Evolutionary conservation across 306 rosid genomes (phyloP).

Genomic region (Astragalus membranaceus): DNA sequence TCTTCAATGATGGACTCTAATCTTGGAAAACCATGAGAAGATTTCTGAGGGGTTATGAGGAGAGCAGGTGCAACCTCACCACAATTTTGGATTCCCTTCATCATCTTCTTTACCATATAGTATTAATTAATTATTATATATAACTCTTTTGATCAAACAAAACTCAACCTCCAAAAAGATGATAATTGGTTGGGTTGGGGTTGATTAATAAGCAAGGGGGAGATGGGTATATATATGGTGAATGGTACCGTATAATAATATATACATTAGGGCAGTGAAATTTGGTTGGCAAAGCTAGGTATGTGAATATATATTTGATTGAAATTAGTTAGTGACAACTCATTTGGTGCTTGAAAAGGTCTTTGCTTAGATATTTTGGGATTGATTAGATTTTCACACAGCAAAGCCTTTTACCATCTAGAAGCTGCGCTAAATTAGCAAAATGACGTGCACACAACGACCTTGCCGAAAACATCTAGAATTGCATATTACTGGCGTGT

Average conservation of each 20-base stretch:
- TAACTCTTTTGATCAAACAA: slow-evolving; percentile 15
- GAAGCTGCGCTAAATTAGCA: slow-evolving; percentile 5
- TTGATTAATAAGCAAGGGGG: background rate
- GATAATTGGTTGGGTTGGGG: background rate
- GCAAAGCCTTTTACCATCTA: slow-evolving; percentile 11
- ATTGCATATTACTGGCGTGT: background rate
- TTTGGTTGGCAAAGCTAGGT: slow-evolving; percentile 7
- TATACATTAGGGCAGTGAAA: background rate
- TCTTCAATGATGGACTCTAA: slow-evolving; percentile 71
- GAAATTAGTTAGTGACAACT: slow-evolving; percentile 13
- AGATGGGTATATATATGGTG: background rate
- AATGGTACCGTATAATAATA: background rate
- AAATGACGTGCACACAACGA: slow-evolving; percentile 2
- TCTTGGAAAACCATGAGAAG: slow-evolving; percentile 17
- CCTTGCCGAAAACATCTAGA: background rate
- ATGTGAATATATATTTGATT: background rate
- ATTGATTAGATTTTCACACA: background rate
- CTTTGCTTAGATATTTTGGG: slow-evolving; percentile 1
- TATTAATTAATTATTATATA: too few relatives aligned
- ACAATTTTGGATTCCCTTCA: slow-evolving; percentile 27
- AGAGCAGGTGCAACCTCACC: slow-evolving; percentile 59
- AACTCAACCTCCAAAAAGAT: slow-evolving; percentile 5
- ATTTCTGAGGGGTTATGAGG: slow-evolving; percentile 23
- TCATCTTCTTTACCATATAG: background rate
- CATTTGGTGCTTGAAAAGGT: slow-evolving; percentile 26